Evolutionary conservation across 2,329 filamentous ascomycete species (phyloP).

Genomic region (Pseudocercospora eumusae): DNA sequence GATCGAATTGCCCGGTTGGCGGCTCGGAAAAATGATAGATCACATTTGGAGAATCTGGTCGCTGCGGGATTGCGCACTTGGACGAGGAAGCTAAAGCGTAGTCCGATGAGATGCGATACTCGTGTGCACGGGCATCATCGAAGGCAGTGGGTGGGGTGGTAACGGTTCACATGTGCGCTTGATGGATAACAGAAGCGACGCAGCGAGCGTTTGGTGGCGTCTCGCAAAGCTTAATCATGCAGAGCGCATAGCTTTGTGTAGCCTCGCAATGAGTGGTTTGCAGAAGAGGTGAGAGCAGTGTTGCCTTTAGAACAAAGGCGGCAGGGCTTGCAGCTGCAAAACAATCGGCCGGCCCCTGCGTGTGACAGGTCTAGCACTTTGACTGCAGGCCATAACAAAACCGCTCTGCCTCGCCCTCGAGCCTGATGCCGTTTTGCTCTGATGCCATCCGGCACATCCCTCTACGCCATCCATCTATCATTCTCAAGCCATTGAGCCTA

Average conservation of each 20-base stretch:
- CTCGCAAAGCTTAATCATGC: constrained; percentile 22
- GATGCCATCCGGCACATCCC: constrained; percentile 24
- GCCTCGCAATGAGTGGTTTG: constrained; percentile 30
- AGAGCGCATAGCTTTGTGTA: constrained; percentile 27
- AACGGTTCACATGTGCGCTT: constrained; percentile 30
- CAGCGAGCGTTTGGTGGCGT: constrained; percentile 31
- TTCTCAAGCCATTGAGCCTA: constrained; percentile 21
- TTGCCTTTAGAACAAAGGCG: constrained; percentile 35
- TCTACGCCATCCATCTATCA: constrained; percentile 19
- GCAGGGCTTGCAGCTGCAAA: constrained; percentile 37
- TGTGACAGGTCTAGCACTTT: constrained; percentile 29
- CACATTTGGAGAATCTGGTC: constrained; percentile 22
- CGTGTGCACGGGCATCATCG: constrained; percentile 9
- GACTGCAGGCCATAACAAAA: constrained; percentile 30
- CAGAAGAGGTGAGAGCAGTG: constrained; percentile 22
- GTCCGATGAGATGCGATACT: not conserved
- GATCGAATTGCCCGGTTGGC: constrained; percentile 16
- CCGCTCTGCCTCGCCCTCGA: constrained; percentile 24
- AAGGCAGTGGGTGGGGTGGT: constrained; percentile 12
- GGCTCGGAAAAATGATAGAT: constrained; percentile 27
- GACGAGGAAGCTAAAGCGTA: constrained; percentile 6
- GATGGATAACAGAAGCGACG: constrained; percentile 25
- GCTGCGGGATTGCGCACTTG: constrained; percentile 10
- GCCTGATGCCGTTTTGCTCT: constrained; percentile 21
- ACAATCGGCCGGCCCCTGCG: constrained; percentile 29